Evolutionary conservation across 345 rosid species (phyloP), one percentile per base, ranked within the genome.

Genomic region (Hevea brasiliensis): DNA sequence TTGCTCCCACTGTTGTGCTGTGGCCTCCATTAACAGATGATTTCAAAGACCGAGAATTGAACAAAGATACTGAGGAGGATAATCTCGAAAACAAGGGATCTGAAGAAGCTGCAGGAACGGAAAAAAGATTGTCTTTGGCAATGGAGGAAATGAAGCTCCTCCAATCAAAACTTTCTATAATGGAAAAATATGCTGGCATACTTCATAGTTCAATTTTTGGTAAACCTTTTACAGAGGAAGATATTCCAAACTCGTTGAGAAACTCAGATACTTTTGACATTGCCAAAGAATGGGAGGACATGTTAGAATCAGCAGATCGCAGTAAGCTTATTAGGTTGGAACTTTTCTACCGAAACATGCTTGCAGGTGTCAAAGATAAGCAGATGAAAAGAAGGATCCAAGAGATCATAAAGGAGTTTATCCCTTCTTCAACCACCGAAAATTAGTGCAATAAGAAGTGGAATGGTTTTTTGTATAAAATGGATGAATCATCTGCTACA

Each of bases 161-260:
- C 9, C 87, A 83, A 67, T 80, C 86, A 32, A 90, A 88, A 72
- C 88, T 89, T 68, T 81, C 87, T 63, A 70, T 78, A 54, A 85
- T 92, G 89, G 96, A 92, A 73, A 83, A 81, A 75, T 90, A 94
- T 66, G 89, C 90, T 55, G 84, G 88, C 79, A 84, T 92, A 76
- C 98, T 92, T 65, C 98, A 92, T 24, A 90, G 93, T 74, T 88
- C 94, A 1, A 78, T 94, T 65, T 94, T 94, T 15, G 92, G 94
- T 13, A 89, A 82, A 79, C 93, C 96, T 44, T 87, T 94, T 7
- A 80, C 86, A 1, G 92, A 85, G 81, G 85, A 85, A 72, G 97
- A 92, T 50, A 83, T 94, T 8, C 96, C 97, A 0, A 40, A 73
- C 20, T 84, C 90, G 0, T 77, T 89, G 77, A 84, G 57, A 76